A percentile compares a stretch with the other conserved stretches of the same genome.
Conservation (phyloP, 495 filamentous ascomycete genomes). For the Hypoxylon subgilvum region DNA sequence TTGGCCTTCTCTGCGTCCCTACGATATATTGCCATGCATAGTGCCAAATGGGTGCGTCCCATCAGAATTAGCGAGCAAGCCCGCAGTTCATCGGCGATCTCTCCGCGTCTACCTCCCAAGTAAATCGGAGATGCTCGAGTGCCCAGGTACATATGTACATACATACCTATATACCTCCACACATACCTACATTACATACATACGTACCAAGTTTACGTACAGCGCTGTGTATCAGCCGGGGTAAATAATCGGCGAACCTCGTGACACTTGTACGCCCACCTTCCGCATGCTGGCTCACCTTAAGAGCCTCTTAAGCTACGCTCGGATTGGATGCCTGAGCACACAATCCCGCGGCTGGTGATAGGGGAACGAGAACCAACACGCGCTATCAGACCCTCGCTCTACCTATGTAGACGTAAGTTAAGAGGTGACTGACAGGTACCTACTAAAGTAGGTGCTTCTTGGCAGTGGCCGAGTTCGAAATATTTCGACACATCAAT, state of each 20-base stretch:
- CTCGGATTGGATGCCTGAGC: constrained; percentile 16
- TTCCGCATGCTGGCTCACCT: constrained; percentile 29
- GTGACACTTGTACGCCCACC: constrained; percentile 24
- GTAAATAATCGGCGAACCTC: constrained; percentile 32
- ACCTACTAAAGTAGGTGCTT: constrained; percentile 2
- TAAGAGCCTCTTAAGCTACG: constrained; percentile 34
- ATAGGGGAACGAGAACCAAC: constrained; percentile 7
- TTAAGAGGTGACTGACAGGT: too few species aligned
- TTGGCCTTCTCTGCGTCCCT: constrained; percentile 11
- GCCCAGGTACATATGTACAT: constrained; percentile 8
- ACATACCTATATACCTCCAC: too few species aligned
- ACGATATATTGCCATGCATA: constrained; percentile 31
- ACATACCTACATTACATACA: too few species aligned
- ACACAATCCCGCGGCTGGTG: constrained; percentile 12
- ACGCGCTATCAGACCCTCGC: constrained; percentile 11
- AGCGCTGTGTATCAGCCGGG: constrained; percentile 17
- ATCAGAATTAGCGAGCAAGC: constrained; percentile 27
- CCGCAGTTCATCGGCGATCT: constrained; percentile 35
- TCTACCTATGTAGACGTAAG: constrained; percentile 3
- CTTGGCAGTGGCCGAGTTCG: constrained; percentile 5
- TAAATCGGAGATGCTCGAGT: constrained; percentile 30
- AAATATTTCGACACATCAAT: constrained; percentile 8
- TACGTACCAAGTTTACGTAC: too few species aligned
- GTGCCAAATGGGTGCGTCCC: constrained; percentile 19
- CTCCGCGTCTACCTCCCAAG: constrained; percentile 21